Evolutionary conservation across 2,329 filamentous ascomycete genomes (phyloP), one percentile per base, ranked within the genome.

Genomic region (Thermothelomyces thermophilus): DNA sequence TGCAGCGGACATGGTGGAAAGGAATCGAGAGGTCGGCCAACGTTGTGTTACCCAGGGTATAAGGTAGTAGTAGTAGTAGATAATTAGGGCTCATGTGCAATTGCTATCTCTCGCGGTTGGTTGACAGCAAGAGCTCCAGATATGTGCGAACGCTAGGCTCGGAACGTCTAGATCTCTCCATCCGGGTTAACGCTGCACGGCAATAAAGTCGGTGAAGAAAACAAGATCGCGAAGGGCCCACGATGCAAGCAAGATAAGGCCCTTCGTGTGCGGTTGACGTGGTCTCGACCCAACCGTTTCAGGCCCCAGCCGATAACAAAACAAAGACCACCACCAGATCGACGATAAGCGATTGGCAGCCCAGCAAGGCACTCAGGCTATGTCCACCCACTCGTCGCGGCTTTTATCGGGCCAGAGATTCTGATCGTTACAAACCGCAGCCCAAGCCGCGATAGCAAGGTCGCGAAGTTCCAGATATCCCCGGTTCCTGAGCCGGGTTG

Each of bases 1-100:
- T 50, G 63, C 66, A 59, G 75, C 66, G 58, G 76, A 73, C 73
- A 79, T 80, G 57, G 49, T 65, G 59, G 42, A 56, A 45, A 46
- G 33, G 30, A 26, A 20, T 36, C 7, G n/a, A 19, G 14, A 13
- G 14, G 28, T 43, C 17, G 30, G 5, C 16, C 16, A 17, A 28
- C 6, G 31, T 10, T 20, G 17, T 20, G 30, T 28, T 35, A n/a
- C n/a, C n/a, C n/a, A n/a, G n/a, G n/a, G n/a, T n/a, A n/a, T n/a
- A n/a, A n/a, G n/a, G n/a, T n/a, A n/a, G n/a, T n/a, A n/a, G n/a
- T n/a, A n/a, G n/a, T n/a, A n/a, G n/a, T n/a, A 7, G 19, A 14
- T 28, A 39, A n/a, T 28, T 1, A 30, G 16, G 31, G 30, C 8
- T 28, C n/a, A 16, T 20, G 1, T 19, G 41, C 40, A 5, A 40